Conservation (phyloP, 2,329 filamentous ascomycete genomes). For the Trichophyton equinum region DNA sequence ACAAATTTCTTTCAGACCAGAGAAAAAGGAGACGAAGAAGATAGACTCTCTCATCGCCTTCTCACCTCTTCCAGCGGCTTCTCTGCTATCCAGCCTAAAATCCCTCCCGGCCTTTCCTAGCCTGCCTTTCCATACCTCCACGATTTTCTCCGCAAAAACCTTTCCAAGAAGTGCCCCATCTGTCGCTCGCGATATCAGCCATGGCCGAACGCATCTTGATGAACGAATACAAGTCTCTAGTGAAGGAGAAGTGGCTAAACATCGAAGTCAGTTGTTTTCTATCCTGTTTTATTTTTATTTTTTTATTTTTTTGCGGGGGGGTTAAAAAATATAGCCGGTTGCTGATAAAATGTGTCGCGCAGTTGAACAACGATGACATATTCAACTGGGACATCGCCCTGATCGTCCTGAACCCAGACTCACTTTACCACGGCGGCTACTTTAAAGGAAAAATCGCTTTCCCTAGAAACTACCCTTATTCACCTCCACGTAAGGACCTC, state of each 20-base stretch:
- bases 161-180: neutral
- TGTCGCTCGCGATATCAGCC: slow-evolving; percentile 4
- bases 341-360: slow-evolving; percentile 13
- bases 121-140: neutral
- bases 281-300: neutral
- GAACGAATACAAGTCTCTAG: slow-evolving; percentile 70
- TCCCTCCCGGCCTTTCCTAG: neutral
- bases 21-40: neutral
- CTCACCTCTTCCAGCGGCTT: neutral
- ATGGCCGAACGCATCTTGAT: slow-evolving; percentile 70
- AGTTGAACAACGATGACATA: slow-evolving; percentile 71
- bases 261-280: slow-evolving; percentile 52
- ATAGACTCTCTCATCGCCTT: neutral
- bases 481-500: slow-evolving; percentile 50
- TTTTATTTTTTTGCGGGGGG: neutral
- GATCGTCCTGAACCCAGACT: slow-evolving; percentile 86
- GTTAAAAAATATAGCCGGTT: neutral
- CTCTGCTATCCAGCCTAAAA: neutral
- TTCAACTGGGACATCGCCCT: slow-evolving; percentile 79
- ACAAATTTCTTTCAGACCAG: neutral
- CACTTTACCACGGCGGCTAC: slow-evolving; percentile 83
- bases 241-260: slow-evolving; percentile 86
- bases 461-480: slow-evolving; percentile 75
- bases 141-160: neutral
- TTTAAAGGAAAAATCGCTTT: slow-evolving; percentile 85